Evolutionary conservation across 495 filamentous ascomycete species (phyloP).

Genomic region (Xylaria intraflava): DNA sequence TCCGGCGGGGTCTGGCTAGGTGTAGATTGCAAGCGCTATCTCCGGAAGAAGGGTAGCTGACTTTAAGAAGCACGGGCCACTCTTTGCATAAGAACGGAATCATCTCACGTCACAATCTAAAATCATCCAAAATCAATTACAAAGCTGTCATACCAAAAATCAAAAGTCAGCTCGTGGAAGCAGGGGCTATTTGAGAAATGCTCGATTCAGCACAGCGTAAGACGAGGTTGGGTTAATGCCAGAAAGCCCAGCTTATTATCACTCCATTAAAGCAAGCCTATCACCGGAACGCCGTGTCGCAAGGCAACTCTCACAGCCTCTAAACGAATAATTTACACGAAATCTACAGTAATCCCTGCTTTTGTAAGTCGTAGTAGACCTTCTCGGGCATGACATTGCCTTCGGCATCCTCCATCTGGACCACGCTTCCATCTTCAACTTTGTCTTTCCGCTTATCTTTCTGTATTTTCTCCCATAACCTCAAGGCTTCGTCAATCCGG

Average conservation of each 20-base stretch:
- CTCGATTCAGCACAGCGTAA: too few species aligned
- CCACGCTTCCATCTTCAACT: slow-evolving; percentile 68
- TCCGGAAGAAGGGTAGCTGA: too few species aligned
- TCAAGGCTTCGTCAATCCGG: slow-evolving; percentile 76
- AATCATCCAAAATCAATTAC: too few species aligned
- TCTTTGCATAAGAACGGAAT: too few species aligned
- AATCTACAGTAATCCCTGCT: slow-evolving; percentile 60
- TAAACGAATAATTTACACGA: not conserved
- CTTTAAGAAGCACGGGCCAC: too few species aligned
- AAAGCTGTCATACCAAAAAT: not conserved
- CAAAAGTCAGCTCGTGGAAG: not conserved
- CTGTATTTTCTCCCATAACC: slow-evolving; percentile 90
- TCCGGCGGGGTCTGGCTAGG: too few species aligned
- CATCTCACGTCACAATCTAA: too few species aligned
- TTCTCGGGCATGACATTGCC: slow-evolving; percentile 99
- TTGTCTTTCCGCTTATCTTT: slow-evolving; percentile 74
- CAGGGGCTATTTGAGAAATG: not conserved
- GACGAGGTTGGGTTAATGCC: too few species aligned
- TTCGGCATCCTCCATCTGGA: slow-evolving; percentile 97
- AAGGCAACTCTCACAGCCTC: not conserved
- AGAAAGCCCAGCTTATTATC: not conserved
- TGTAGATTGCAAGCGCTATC: too few species aligned
- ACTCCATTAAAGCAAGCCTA: not conserved
- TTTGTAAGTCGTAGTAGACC: slow-evolving; percentile 82
- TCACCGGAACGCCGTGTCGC: not conserved